Evolutionary conservation across 2,329 filamentous ascomycete species (phyloP), one percentile per base, ranked within the genome.

Genomic region (Beauveria sp.): DNA sequence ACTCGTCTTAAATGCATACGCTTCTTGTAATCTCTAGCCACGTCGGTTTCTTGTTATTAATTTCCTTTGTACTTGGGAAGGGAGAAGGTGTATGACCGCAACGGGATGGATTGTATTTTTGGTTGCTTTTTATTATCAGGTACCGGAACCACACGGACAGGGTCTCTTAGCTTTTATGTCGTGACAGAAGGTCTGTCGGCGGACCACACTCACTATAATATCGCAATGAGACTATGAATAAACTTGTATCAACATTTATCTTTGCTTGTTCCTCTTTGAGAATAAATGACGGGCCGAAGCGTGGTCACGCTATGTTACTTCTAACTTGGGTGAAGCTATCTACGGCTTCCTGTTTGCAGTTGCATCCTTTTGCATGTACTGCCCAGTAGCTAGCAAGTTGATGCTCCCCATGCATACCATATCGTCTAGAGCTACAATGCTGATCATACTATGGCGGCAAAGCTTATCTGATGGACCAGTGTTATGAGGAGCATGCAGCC

Each of bases 41-140:
- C 62, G 64, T 67, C 67, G 65, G 67, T 68, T 71, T 71, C 67
- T 67, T 50, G 45, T 50, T 72, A 73, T 67, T 74, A 70, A 71
- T 72, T 68, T 72, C 72, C 56, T 64, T 65, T 65, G 74, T 62
- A 46, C 8, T 5, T 62, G 60, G 60, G 73, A 69, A 70, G 67
- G 73, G 70, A 66, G 74, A 74, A 76, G 73, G 73, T 76, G 74
- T 75, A 77, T 74, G 73, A 75, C 71, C 73, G 74, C 70, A 74
- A 62, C 72, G 69, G 70, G 67, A 74, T 66, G 71, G 73, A 71
- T 71, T 68, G 71, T 73, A 69, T 70, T 72, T 74, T 74, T 67
- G 65, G 69, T 73, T 71, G 70, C 62, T 62, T 64, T 58, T 53
- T 51, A 54, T 63, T 61, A 34, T 57, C 28, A 65, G 67, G 69